These are phyloP conservation scores for Yarrowia sp. DNA, from an alignment of 805 yeast species.

Conservation along the genomic window DNA sequence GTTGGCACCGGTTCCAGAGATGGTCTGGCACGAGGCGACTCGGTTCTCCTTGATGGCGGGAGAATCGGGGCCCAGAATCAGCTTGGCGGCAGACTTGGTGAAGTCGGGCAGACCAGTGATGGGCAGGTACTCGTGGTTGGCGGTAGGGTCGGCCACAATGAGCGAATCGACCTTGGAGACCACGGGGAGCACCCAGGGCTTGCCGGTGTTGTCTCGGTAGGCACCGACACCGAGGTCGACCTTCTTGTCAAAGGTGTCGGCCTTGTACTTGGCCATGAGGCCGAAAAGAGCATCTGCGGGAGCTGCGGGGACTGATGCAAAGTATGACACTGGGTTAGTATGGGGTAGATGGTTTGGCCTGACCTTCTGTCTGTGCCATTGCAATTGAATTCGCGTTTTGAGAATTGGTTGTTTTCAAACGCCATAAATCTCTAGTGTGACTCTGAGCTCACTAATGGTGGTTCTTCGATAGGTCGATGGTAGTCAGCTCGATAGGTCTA, in stretches of 20 bases:
- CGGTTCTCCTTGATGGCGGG: slow-evolving; percentile 60
- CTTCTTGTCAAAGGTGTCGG: slow-evolving; percentile 60
- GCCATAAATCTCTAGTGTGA: no score
- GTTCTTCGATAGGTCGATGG: neutral
- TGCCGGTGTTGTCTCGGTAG: slow-evolving; percentile 84
- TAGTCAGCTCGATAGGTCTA: neutral
- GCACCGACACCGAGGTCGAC: slow-evolving; percentile 83
- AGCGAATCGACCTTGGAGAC: slow-evolving; percentile 71
- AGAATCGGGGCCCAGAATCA: slow-evolving; percentile 70
- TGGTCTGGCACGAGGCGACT: slow-evolving; percentile 70
- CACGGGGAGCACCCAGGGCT: slow-evolving; percentile 86
- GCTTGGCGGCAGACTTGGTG: slow-evolving; percentile 69
- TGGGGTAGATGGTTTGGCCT: neutral
- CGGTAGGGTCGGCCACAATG: slow-evolving; percentile 66
- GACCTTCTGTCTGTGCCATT: no score
- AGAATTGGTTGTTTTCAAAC: neutral
- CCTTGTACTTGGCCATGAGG: slow-evolving; percentile 72
- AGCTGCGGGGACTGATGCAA: slow-evolving; percentile 57
- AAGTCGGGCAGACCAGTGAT: slow-evolving; percentile 77
- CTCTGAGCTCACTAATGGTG: neutral
- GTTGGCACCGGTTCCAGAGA: slow-evolving; percentile 90
- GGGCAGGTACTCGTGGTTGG: slow-evolving; percentile 88
- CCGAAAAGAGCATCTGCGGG: slow-evolving; percentile 90
- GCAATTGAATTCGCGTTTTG: no score
- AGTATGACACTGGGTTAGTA: slow-evolving; percentile 37